Evolutionary conservation across 352 stramenopile genomes (phyloP).

Genomic region (Phytopythium delawarense): DNA sequence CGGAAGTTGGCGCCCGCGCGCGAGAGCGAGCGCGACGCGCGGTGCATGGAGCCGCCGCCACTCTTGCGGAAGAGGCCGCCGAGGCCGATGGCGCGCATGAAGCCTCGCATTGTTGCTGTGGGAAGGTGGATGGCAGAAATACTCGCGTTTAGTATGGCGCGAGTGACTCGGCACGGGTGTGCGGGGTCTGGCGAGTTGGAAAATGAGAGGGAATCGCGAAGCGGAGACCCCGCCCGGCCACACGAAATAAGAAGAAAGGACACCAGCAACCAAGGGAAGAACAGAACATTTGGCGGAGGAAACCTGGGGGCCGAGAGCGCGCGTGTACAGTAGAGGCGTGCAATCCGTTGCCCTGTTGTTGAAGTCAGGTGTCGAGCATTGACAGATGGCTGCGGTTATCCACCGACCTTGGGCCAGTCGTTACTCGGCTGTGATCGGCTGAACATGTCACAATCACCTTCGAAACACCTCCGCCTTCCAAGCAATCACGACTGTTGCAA

Average conservation of each 20-base stretch:
- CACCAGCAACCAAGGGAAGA: background rate
- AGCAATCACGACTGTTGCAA: background rate
- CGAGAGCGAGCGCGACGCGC: slow-evolving; percentile 2
- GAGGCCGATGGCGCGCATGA: slow-evolving; percentile 64
- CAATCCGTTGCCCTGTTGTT: background rate
- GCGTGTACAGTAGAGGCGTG: background rate
- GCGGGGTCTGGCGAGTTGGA: slow-evolving; percentile 19
- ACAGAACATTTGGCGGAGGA: background rate
- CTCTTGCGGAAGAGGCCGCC: slow-evolving; percentile 44
- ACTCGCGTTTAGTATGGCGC: slow-evolving; percentile 9
- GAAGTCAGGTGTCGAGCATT: background rate
- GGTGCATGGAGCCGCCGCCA: slow-evolving; percentile 7
- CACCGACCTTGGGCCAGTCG: background rate
- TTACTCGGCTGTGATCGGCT: background rate
- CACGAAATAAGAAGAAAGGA: background rate
- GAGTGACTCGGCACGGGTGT: slow-evolving; percentile 9
- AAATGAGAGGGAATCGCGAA: slow-evolving; percentile 18
- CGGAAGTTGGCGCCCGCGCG: slow-evolving; percentile 20
- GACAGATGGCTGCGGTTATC: slow-evolving; percentile 2
- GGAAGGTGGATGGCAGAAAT: slow-evolving; percentile 9
- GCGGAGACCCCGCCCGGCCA: background rate
- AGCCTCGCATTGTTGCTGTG: slow-evolving; percentile 47
- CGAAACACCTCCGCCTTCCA: background rate
- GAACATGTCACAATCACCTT: background rate
- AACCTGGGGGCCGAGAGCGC: background rate